Base-by-base conservation (phyloP, 2,329 filamentous ascomycete genomes). In the Cercospora sojina region DNA sequence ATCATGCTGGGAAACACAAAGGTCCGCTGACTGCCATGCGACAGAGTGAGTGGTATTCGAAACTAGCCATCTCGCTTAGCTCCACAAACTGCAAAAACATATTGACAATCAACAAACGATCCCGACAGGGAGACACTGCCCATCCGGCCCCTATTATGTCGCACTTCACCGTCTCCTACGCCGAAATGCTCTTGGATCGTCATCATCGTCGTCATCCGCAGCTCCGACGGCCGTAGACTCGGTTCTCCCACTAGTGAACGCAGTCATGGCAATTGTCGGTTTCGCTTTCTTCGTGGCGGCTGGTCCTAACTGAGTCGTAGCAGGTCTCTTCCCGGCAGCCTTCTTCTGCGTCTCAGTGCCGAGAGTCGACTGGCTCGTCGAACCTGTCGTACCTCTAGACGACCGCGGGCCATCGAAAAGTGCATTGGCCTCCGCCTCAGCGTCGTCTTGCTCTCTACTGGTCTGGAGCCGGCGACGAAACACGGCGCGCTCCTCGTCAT, bases 101-200 rank as follows among this genome's bases (percentile, higher is more conserved):
- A 9, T 51, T 25, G 12, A 3, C 20, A 20, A 18, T 35, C 18
- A 23, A 6, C 47, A 25, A 20, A 51, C 5, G 47, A 23, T 13
- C 5, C 47, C 47, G 20, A 23, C 47, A 25, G 6, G 35, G 35
- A 41, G 20, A 27, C 20, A 27, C n/a, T 18, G 13, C 23, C 7
- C 47, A 27, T 27, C 25, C 23, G 20, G 25, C 47, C 10, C 18
- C 20, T 25, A 53, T n/a, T 3, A 13, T 47, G 23, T 53, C 47
- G 6, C 47, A 62, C 7, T 6, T 25, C 31, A 66, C 38, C 66
- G 67, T 63, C 79, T 78, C 72, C 80, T 80, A 66, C 83, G 78
- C 69, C 82, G 81, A 69, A 88, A 87, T 32, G 83, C 84, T 65
- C 83, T 78, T 69, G 84, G 84, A 72, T 87, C 85, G 20, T 86